phyloP scores from a whole-genome alignment of 148 eudicot genomes.

The Selenicereus undatus region DNA sequence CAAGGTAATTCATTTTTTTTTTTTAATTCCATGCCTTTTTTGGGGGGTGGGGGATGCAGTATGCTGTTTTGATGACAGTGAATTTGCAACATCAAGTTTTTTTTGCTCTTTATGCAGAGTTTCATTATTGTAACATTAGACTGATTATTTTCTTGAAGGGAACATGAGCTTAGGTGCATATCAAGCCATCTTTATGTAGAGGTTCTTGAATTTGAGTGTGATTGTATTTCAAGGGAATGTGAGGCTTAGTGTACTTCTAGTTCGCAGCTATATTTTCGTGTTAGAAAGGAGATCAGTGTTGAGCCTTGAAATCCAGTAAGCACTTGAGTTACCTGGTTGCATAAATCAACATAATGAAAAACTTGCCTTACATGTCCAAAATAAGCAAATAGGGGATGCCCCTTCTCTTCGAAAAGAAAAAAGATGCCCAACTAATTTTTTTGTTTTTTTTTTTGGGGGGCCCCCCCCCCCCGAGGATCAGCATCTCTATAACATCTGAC shows the following conservation, averaged over 20 bases:
- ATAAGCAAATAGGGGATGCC: background rate
- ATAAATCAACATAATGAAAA: background rate
- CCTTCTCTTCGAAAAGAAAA: background rate
- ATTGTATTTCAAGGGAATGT: background rate
- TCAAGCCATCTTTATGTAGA: background rate
- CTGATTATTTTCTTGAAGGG: background rate
- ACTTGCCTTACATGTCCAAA: background rate
- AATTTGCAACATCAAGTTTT: background rate
- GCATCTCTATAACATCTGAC: background rate
- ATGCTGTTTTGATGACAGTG: background rate
- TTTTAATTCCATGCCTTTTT: background rate
- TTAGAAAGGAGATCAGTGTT: background rate
- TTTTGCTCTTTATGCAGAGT: background rate
- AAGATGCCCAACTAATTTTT: too few species aligned
- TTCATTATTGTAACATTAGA: background rate
- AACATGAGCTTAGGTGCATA: background rate
- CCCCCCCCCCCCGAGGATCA: too few species aligned
- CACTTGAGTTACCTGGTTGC: background rate
- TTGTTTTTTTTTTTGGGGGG: background rate
- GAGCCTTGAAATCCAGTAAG: background rate
- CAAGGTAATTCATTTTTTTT: slow-evolving; percentile 38
- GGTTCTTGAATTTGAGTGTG: background rate
- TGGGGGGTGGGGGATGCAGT: background rate
- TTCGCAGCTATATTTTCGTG: background rate
- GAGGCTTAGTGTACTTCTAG: background rate